phyloP scores from a whole-genome alignment of 2,329 filamentous ascomycete species.

The Ilyonectria sp. region DNA sequence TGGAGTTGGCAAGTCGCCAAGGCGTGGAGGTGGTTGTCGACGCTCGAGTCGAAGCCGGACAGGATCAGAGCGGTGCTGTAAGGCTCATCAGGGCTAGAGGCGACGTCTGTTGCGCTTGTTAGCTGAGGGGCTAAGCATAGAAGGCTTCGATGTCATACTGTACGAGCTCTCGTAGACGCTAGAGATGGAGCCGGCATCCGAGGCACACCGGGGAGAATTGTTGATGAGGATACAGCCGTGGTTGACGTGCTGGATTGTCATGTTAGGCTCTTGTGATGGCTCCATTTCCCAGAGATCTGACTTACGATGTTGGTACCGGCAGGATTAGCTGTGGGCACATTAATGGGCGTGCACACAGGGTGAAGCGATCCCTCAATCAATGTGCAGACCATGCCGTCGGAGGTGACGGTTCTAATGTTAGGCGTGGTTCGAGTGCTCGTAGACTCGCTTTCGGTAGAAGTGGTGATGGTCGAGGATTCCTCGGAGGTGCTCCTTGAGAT shows the following conservation, averaged over 20 bases:
- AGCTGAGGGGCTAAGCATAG: background rate
- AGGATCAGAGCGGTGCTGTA: slow-evolving; percentile 26
- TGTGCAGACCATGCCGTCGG: slow-evolving; percentile 19
- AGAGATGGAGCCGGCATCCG: slow-evolving; percentile 23
- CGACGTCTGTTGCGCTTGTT: slow-evolving; percentile 20
- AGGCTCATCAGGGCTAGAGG: slow-evolving; percentile 20
- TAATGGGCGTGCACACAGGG: slow-evolving; percentile 17
- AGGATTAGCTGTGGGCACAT: slow-evolving; percentile 21
- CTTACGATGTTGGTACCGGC: slow-evolving; percentile 34
- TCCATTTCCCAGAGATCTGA: background rate
- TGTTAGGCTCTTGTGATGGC: background rate
- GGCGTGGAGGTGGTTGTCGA: slow-evolving; percentile 15
- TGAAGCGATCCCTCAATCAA: slow-evolving; percentile 23
- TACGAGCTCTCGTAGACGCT: slow-evolving; percentile 26
- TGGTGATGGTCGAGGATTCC: background rate
- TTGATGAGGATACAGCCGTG: slow-evolving; percentile 30
- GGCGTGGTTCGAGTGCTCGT: background rate
- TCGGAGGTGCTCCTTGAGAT: slow-evolving; percentile 7
- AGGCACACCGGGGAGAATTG: slow-evolving; percentile 21
- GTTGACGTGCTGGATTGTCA: slow-evolving; percentile 25
- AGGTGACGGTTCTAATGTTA: slow-evolving; percentile 1
- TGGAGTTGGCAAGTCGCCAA: slow-evolving; percentile 28
- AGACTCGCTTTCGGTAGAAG: background rate
- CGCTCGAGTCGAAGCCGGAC: slow-evolving; percentile 26
- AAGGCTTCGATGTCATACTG: slow-evolving; percentile 13